Conservation (phyloP, 2,329 filamentous ascomycete species). For the Hymenoscyphus salicellus region DNA sequence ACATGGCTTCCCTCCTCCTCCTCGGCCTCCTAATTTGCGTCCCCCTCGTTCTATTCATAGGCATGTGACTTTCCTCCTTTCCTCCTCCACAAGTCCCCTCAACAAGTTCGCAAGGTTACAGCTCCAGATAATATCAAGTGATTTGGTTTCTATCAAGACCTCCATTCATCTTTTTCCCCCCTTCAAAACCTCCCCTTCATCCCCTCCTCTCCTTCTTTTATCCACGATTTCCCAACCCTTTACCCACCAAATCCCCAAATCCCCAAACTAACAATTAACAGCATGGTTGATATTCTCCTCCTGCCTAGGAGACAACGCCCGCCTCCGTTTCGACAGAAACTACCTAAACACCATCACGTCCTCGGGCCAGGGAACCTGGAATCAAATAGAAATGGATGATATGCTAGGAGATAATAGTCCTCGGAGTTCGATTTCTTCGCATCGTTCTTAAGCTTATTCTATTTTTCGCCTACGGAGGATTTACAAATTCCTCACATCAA, state of each 20-base stretch:
- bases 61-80: background rate
- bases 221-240: background rate
- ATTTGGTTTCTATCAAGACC: too few species aligned
- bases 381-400: constrained; percentile 36
- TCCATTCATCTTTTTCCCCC: too few species aligned
- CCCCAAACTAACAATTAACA: background rate
- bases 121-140: too few species aligned
- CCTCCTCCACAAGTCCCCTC: background rate
- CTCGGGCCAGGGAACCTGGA: constrained; percentile 36
- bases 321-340: constrained; percentile 31
- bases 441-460: background rate
- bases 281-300: constrained; percentile 38
- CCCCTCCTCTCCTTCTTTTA: too few species aligned
- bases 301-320: constrained; percentile 35
- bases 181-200: too few species aligned
- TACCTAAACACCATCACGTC: constrained; percentile 35
- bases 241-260: background rate
- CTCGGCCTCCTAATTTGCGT: background rate
- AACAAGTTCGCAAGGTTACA: background rate
- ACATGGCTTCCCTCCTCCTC: background rate
- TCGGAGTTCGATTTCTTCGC: background rate
- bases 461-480: too few species aligned
- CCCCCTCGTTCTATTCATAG: background rate
- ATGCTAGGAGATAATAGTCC: constrained; percentile 29
- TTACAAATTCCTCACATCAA: too few species aligned